These are phyloP conservation scores for Fusarium zealandicum DNA, from an alignment of 2,329 filamentous ascomycete species.

Conservation along the genomic window DNA sequence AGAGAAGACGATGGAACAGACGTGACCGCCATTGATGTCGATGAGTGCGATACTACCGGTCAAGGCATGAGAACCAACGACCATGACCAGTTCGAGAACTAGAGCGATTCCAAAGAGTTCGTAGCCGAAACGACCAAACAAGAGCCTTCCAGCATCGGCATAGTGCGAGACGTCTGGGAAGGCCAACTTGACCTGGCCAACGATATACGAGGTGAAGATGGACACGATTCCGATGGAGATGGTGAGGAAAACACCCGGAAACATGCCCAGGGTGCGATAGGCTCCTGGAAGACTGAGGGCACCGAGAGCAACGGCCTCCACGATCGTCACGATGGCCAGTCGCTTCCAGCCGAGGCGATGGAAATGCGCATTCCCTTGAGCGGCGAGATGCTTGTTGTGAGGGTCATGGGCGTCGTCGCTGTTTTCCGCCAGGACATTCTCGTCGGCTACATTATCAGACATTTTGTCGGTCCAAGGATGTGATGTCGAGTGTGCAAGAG, in stretches of 20 bases:
- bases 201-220: background rate
- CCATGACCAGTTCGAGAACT: slow-evolving; percentile 47
- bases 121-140: background rate
- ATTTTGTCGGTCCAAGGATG: background rate
- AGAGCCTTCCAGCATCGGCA: background rate
- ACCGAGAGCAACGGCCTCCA: background rate
- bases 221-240: background rate
- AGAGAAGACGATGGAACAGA: slow-evolving; percentile 46
- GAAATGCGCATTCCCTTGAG: background rate
- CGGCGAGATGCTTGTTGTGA: background rate
- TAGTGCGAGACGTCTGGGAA: background rate
- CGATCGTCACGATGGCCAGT: background rate
- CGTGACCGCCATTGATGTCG: slow-evolving; percentile 63
- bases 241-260: background rate
- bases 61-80: slow-evolving; percentile 74
- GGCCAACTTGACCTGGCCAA: background rate
- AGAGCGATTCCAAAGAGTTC: background rate
- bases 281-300: background rate
- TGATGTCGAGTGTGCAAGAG: background rate
- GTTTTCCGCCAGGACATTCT: background rate
- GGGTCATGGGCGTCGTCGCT: background rate
- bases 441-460: background rate
- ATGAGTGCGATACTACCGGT: slow-evolving; percentile 75
- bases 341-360: background rate
- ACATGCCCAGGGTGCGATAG: background rate